A percentile compares a stretch with the other conserved stretches of the same genome.
Evolutionary conservation across 805 yeast genomes (phyloP).

Genomic region (Kazachstania viticola): DNA sequence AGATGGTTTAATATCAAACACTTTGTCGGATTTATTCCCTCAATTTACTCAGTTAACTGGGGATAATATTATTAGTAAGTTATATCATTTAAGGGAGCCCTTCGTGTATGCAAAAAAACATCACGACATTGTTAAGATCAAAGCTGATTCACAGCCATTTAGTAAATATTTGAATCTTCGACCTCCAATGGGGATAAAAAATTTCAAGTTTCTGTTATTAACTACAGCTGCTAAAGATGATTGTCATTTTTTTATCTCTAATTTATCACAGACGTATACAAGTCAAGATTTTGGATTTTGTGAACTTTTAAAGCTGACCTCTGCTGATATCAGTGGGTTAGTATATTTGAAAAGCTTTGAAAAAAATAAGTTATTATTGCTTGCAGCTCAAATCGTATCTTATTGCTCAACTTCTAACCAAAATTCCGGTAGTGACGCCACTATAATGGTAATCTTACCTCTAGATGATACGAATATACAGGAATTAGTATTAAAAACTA

Average conservation of each 20-base stretch:
- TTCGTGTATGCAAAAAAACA: slow-evolving; percentile 22
- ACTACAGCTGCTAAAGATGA: slow-evolving; percentile 21
- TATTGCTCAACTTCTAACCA: slow-evolving; percentile 25
- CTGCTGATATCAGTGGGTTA: slow-evolving; percentile 20
- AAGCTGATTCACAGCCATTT: slow-evolving; percentile 38
- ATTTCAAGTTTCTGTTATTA: slow-evolving; percentile 41
- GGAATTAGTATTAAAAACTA: slow-evolving; percentile 37
- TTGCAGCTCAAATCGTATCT: slow-evolving; percentile 35
- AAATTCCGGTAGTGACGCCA: slow-evolving; percentile 17
- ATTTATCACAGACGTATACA: slow-evolving; percentile 23
- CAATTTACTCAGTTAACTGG: slow-evolving; percentile 19
- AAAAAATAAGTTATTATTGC: slow-evolving; percentile 37
- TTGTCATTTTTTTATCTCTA: slow-evolving; percentile 21
- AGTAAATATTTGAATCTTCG: slow-evolving; percentile 51
- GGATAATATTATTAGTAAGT: slow-evolving; percentile 15
- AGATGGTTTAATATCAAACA: slow-evolving; percentile 14
- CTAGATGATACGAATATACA: slow-evolving; percentile 20
- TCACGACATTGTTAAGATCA: slow-evolving; percentile 29
- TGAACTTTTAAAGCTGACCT: slow-evolving; percentile 21
- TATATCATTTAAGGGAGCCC: slow-evolving; percentile 18
- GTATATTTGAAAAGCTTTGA: slow-evolving; percentile 20
- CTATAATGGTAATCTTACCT: slow-evolving; percentile 23
- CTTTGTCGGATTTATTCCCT: slow-evolving; percentile 14
- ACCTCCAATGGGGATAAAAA: slow-evolving; percentile 40
- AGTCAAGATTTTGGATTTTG: slow-evolving; percentile 27